Conservation (phyloP, 2,329 filamentous ascomycete species). For the Lachnellula cervina region DNA sequence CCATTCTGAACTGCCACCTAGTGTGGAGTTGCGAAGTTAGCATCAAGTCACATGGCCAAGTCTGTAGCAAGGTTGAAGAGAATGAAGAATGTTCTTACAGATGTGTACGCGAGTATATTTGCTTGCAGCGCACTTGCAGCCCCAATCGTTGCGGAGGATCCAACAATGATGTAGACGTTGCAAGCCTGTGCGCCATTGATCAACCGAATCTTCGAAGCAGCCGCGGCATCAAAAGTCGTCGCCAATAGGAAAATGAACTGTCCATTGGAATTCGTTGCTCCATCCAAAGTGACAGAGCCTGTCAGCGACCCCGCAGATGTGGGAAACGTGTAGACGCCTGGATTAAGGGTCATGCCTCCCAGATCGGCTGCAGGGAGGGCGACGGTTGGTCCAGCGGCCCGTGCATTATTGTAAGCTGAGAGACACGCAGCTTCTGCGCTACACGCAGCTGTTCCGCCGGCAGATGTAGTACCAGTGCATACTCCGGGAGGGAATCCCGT, state of each 20-base stretch:
- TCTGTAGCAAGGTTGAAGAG: neutral
- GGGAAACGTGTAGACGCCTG: conserved; percentile 12
- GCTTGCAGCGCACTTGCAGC: conserved; percentile 1
- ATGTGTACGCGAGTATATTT: conserved; percentile 9
- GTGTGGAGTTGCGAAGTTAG: neutral
- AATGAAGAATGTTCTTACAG: neutral
- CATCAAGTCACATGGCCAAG: neutral
- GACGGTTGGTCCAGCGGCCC: neutral
- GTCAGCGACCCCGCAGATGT: neutral
- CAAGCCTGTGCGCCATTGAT: conserved; percentile 19
- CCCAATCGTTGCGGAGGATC: conserved; percentile 14
- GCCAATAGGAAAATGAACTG: conserved; percentile 19
- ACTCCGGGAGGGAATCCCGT: conserved; percentile 7
- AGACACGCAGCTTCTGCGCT: conserved; percentile 10
- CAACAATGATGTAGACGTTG: conserved; percentile 19
- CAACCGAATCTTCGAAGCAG: conserved; percentile 8
- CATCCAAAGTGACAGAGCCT: conserved; percentile 12
- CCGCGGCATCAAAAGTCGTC: conserved; percentile 10
- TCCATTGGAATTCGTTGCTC: conserved; percentile 9
- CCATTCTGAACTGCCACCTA: neutral
- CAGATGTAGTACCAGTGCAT: conserved; percentile 5
- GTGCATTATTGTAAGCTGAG: conserved; percentile 9
- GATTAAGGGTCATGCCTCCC: conserved; percentile 1
- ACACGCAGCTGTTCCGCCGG: conserved; percentile 7
- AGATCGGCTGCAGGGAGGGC: conserved; percentile 5